Conservation (phyloP, 306 rosid species). For the Begonia loranthoides region DNA sequence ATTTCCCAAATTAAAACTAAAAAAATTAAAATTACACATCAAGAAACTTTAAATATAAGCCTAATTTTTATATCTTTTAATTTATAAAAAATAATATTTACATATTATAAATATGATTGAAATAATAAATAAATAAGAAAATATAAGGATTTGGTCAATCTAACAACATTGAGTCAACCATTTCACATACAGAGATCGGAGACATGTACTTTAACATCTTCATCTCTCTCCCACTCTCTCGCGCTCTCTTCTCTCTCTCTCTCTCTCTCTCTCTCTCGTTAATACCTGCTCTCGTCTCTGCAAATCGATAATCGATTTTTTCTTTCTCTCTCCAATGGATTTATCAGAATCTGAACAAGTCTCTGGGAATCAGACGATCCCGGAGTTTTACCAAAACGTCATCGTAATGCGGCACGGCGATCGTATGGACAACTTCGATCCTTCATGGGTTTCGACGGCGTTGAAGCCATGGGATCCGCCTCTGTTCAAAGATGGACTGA, state of each 20-base stretch:
- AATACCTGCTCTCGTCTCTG: not conserved
- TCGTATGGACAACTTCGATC: conserved; percentile 57
- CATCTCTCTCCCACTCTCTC: not conserved
- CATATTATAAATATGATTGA: no score
- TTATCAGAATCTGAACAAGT: conserved; percentile 2
- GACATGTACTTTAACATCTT: no score
- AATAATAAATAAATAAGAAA: no score
- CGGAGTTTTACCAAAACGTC: conserved; percentile 44
- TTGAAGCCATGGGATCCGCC: conserved; percentile 83
- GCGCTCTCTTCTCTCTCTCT: not conserved
- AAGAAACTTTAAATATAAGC: no score
- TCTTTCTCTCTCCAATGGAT: conserved; percentile 19
- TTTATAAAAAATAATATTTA: no score
- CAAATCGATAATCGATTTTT: not conserved
- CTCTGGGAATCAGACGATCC: not conserved
- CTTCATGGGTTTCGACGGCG: conserved; percentile 35
- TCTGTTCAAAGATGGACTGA: conserved; percentile 29
- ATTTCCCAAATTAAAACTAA: no score
- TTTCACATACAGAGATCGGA: no score
- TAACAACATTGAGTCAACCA: no score
- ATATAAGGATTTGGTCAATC: no score
- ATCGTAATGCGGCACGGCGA: conserved; percentile 97
- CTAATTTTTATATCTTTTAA: no score
- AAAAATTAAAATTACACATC: no score
- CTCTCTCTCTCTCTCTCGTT: not conserved